These are phyloP conservation scores for Saprolegnia parasitica DNA, from an alignment of 352 stramenopile genomes.

Conservation along the genomic window DNA sequence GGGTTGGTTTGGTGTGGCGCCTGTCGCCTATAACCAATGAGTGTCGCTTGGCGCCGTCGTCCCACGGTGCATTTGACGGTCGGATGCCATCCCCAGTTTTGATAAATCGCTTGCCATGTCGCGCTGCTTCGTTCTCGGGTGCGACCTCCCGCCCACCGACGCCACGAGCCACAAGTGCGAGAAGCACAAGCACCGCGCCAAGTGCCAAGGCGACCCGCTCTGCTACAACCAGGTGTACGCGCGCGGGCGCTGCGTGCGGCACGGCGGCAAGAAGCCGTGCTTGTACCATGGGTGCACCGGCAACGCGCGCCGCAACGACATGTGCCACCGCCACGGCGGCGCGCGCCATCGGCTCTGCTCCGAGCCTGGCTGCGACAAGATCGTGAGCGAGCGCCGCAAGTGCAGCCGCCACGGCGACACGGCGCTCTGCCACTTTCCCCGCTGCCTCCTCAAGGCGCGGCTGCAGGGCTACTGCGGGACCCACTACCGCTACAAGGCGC, in stretches of 20 bases:
- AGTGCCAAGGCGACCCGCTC: conserved; percentile 3
- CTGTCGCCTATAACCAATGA: background rate
- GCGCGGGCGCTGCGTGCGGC: conserved; percentile 8
- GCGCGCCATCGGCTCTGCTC: background rate
- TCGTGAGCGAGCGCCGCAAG: conserved; percentile 20
- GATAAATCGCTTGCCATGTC: background rate
- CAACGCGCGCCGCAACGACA: background rate
- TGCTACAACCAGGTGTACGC: conserved; percentile 25
- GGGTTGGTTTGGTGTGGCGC: no score
- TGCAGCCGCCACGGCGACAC: conserved; percentile 21
- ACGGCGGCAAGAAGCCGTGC: conserved; percentile 23
- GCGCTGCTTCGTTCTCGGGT: conserved; percentile 11
- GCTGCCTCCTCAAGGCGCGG: conserved; percentile 5
- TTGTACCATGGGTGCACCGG: conserved; percentile 12
- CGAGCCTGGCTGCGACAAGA: conserved; percentile 19
- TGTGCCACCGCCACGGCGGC: conserved; percentile 19
- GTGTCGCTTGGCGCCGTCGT: background rate
- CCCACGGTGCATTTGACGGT: background rate
- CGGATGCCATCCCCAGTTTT: no score
- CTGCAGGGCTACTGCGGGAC: conserved; percentile 10
- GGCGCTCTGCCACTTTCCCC: conserved; percentile 3
- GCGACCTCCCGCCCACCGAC: background rate
- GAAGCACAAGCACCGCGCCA: conserved; percentile 14
- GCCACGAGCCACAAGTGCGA: background rate
- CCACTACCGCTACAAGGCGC: conserved; percentile 5